Percentiles rank a stretch among this genome's conserved stretches.
These are phyloP conservation scores for Nothophoma quercina DNA, from an alignment of 2,329 filamentous ascomycete species.

Conservation along the genomic window DNA sequence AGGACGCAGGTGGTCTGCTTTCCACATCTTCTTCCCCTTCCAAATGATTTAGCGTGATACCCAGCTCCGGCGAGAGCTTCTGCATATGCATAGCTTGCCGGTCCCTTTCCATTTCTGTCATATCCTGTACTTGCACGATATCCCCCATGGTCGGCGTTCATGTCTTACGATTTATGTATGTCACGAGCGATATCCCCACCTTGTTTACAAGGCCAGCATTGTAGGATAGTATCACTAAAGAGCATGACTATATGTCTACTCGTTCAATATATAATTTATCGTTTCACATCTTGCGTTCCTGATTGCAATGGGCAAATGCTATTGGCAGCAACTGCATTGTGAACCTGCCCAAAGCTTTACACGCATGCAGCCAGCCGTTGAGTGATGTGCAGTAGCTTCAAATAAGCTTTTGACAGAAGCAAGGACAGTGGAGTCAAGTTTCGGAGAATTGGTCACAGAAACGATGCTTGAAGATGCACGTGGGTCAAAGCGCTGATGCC, in stretches of 20 bases:
- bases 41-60: conserved; percentile 42
- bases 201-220: not conserved
- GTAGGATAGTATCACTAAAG: conserved; percentile 6
- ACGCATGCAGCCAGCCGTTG: conserved; percentile 10
- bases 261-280: not conserved
- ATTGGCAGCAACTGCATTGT: not conserved
- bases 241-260: not conserved
- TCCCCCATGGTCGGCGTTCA: conserved; percentile 29
- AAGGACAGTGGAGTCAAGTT: conserved; percentile 13
- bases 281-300: not conserved
- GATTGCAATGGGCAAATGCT: not conserved
- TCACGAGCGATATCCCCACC: not conserved
- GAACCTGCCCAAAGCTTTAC: not conserved
- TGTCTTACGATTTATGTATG: conserved; percentile 24
- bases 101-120: conserved; percentile 17
- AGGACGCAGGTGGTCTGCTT: conserved; percentile 46
- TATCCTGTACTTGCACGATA: conserved; percentile 26
- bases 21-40: conserved; percentile 23
- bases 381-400: conserved; percentile 7
- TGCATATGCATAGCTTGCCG: conserved; percentile 32
- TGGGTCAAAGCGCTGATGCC: conserved; percentile 16
- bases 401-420: conserved; percentile 18
- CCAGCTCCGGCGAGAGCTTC: conserved; percentile 32
- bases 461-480: conserved; percentile 4
- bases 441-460: conserved; percentile 15